Conservation (phyloP, 306 rosid species). For the Arachis hypogaea region DNA sequence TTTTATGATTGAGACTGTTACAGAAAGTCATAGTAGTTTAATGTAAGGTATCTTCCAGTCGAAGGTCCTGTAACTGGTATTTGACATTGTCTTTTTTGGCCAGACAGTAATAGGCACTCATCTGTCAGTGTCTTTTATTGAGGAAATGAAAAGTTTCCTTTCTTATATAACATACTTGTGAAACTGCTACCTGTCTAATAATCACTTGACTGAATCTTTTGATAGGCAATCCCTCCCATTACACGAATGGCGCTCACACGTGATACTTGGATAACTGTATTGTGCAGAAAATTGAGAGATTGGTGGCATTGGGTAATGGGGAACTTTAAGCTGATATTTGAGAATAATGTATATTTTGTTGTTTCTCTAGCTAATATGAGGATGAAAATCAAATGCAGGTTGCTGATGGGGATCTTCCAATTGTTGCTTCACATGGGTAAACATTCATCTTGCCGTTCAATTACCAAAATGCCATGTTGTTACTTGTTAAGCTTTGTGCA, state of each 20-base stretch:
- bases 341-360: slow-evolving; percentile 32
- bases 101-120: slow-evolving; percentile 30
- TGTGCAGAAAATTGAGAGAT: slow-evolving; percentile 94
- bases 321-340: slow-evolving; percentile 36
- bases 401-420: slow-evolving; percentile 88
- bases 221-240: slow-evolving; percentile 92
- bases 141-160: slow-evolving; percentile 21
- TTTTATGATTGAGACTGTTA: not conserved
- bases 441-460: slow-evolving; percentile 46
- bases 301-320: slow-evolving; percentile 96
- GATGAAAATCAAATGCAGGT: slow-evolving; percentile 63
- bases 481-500: slow-evolving; percentile 16
- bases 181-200: slow-evolving; percentile 36
- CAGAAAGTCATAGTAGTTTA: slow-evolving; percentile 20
- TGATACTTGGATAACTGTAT: slow-evolving; percentile 89
- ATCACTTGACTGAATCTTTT: slow-evolving; percentile 35
- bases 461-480: slow-evolving; percentile 30
- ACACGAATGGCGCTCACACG: slow-evolving; percentile 95
- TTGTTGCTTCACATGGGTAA: slow-evolving; percentile 96
- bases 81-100: slow-evolving; percentile 19
- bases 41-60: slow-evolving; percentile 17
- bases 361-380: slow-evolving; percentile 39
- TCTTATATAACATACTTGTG: slow-evolving; percentile 24
- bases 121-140: slow-evolving; percentile 7
- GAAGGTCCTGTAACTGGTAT: slow-evolving; percentile 21